phyloP scores from a whole-genome alignment of 2,329 filamentous ascomycete species.

The Exophiala aquamarina region DNA sequence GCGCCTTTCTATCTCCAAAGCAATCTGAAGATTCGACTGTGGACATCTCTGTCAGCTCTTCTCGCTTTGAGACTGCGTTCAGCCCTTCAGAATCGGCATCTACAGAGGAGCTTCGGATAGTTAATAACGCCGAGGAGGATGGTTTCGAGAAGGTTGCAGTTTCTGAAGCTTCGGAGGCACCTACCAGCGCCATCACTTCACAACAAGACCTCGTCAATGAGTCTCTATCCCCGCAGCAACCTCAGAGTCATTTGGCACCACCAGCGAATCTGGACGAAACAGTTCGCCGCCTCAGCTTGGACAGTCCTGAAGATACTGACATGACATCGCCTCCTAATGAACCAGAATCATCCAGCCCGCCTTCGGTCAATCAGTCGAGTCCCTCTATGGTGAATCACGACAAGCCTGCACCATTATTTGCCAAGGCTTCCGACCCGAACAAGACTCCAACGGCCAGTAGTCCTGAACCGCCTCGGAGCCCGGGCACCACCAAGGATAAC shows the following conservation, averaged over 20 bases:
- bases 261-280: constrained; percentile 56
- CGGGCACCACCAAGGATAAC: constrained; percentile 7
- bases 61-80: constrained; percentile 38
- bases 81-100: constrained; percentile 47
- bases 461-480: constrained; percentile 24
- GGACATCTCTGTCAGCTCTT: constrained; percentile 55
- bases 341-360: constrained; percentile 13
- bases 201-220: constrained; percentile 72
- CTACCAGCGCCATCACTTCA: constrained; percentile 53
- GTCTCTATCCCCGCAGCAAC: constrained; percentile 60
- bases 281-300: constrained; percentile 50
- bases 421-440: constrained; percentile 22
- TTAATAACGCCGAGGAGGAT: constrained; percentile 82
- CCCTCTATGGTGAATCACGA: constrained; percentile 56
- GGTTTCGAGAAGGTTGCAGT: constrained; percentile 89
- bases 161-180: constrained; percentile 69
- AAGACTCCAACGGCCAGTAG: constrained; percentile 29
- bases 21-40: constrained; percentile 50
- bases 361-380: constrained; percentile 43
- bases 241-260: constrained; percentile 36
- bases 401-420: constrained; percentile 66
- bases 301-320: constrained; percentile 44
- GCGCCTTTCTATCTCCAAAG: constrained; percentile 59
- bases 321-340: constrained; percentile 43
- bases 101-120: constrained; percentile 69